Conservation (phyloP, 2,329 filamentous ascomycete genomes). For the Penicillium nordicum region DNA sequence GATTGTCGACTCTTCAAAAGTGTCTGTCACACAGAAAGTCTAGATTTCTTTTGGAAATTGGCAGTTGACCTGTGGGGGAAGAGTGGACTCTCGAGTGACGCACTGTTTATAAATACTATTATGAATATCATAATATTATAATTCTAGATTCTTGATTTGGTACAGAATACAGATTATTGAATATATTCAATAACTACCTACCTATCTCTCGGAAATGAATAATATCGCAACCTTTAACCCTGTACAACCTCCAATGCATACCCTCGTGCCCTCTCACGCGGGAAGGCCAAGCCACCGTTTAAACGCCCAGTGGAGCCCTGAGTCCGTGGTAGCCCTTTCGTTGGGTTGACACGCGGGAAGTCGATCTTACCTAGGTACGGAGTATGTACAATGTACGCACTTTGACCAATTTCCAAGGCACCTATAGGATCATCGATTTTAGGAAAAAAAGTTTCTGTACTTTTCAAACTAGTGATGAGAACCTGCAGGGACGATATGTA, state of each 20-base stretch:
- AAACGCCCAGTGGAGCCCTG: constrained; percentile 20
- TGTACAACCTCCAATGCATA: not conserved
- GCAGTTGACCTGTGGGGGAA: constrained; percentile 9
- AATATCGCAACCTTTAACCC: not conserved
- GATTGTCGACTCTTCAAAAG: not conserved
- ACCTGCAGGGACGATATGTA: not conserved
- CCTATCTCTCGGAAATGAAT: not conserved
- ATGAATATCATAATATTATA: not conserved
- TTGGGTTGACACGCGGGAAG: constrained; percentile 23
- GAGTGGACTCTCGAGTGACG: not conserved
- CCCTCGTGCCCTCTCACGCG: constrained; percentile 11
- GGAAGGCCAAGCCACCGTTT: constrained; percentile 17
- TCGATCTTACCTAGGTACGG: constrained; percentile 13
- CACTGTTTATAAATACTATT: not conserved
- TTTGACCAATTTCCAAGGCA: not conserved
- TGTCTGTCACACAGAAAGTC: constrained; percentile 4
- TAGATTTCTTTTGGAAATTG: constrained; percentile 9
- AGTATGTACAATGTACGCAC: constrained; percentile 1
- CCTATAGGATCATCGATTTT: not conserved
- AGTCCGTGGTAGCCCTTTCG: not conserved
- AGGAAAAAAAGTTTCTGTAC: not conserved
- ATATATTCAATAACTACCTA: no score
- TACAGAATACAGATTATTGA: no score
- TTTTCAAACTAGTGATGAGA: not conserved
- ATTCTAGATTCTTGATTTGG: no score